Conservation (phyloP, 2,329 filamentous ascomycete species). For the Bipolaris zeicola region DNA sequence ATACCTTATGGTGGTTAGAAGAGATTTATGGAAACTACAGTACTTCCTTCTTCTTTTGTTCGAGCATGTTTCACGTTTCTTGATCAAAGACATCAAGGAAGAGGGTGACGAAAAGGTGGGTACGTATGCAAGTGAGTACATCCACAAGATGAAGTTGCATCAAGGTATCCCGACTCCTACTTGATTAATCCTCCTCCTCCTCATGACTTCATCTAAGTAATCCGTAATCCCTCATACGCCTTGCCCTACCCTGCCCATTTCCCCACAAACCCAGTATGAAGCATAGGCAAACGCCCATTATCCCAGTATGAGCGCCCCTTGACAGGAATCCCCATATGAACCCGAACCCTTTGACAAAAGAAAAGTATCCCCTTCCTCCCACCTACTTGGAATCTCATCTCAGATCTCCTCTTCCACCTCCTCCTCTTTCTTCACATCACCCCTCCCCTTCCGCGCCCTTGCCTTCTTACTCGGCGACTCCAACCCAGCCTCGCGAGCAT, state of each 20-base stretch:
- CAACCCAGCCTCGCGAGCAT: neutral
- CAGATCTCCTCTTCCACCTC: neutral
- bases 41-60: neutral
- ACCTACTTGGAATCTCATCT: neutral
- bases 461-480: slow-evolving; percentile 22
- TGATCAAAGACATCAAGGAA: neutral
- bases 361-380: neutral
- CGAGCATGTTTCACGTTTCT: neutral
- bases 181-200: neutral
- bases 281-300: neutral
- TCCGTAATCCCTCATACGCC: neutral
- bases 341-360: neutral
- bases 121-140: neutral
- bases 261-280: neutral
- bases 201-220: neutral
- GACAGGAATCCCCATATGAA: no score
- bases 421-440: neutral
- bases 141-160: no score
- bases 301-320: no score
- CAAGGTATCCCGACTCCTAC: neutral
- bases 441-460: no score
- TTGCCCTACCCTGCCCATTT: neutral
- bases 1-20: slow-evolving; percentile 6
- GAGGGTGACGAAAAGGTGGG: neutral
- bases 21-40: neutral